Conservation (phyloP, 2,329 filamentous ascomycete species). For the Exophiala sp. region DNA sequence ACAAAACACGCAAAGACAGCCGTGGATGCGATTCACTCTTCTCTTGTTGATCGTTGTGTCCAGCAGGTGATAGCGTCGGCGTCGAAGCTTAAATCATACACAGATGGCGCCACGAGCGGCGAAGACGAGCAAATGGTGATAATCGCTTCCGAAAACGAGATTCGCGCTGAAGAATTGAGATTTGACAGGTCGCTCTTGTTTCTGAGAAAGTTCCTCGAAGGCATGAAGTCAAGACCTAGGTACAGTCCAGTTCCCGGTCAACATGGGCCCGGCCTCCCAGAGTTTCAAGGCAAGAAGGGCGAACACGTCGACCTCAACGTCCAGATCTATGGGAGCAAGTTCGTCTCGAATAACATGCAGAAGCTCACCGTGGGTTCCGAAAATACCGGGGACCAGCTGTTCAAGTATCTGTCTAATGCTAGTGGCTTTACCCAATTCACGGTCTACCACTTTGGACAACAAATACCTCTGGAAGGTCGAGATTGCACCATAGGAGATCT, state of each 20-base stretch:
- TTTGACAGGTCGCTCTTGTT: constrained; percentile 66
- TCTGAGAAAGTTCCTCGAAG: constrained; percentile 60
- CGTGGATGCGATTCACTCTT: constrained; percentile 57
- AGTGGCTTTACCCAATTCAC: constrained; percentile 73
- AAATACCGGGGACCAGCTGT: constrained; percentile 65
- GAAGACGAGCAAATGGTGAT: constrained; percentile 52
- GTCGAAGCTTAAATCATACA: constrained; percentile 48
- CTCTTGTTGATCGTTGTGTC: constrained; percentile 67
- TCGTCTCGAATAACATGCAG: constrained; percentile 16
- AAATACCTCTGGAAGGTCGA: constrained; percentile 19
- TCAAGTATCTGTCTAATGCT: constrained; percentile 59
- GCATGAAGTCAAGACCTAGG: constrained; percentile 47
- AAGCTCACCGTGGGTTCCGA: constrained; percentile 55
- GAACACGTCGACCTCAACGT: constrained; percentile 39
- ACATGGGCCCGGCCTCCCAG: constrained; percentile 53
- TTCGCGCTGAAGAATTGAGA: constrained; percentile 52
- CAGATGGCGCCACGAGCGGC: constrained; percentile 39
- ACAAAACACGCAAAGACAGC: constrained; percentile 41
- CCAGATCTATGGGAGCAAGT: constrained; percentile 21
- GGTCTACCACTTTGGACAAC: constrained; percentile 49
- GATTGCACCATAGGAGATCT: constrained; percentile 29
- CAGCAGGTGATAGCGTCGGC: constrained; percentile 62
- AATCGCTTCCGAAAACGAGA: constrained; percentile 45
- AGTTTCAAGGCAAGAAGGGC: constrained; percentile 35
- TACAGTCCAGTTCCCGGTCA: constrained; percentile 46